Evolutionary conservation across 164 flowering plant genomes (phyloP).

Genomic region (Vitis rupestris): DNA sequence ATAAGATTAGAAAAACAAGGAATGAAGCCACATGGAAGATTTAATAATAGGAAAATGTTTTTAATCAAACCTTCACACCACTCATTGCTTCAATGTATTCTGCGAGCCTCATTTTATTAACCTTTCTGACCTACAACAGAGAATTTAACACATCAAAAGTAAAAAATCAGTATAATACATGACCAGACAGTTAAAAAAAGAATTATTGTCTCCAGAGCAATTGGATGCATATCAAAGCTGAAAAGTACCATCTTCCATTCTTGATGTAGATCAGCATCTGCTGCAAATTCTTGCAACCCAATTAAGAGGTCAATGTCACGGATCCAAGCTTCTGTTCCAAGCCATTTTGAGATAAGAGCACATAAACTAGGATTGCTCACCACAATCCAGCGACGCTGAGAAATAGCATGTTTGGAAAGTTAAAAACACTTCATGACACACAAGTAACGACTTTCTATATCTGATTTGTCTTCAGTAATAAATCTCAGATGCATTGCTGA

Average conservation of each 20-base stretch:
- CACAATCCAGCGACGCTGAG: constrained; percentile 68
- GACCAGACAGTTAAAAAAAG: background rate
- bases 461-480: too few relatives aligned
- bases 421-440: background rate
- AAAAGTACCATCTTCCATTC: constrained; percentile 52
- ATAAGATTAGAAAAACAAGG: background rate
- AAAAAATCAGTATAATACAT: background rate
- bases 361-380: constrained; percentile 59
- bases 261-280: constrained; percentile 33
- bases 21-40: background rate
- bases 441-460: background rate
- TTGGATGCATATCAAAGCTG: background rate
- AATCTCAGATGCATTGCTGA: background rate
- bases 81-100: constrained; percentile 54
- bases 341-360: constrained; percentile 54
- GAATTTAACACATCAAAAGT: background rate
- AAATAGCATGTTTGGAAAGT: constrained; percentile 13
- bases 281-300: constrained; percentile 42
- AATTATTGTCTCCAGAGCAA: background rate
- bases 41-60: background rate
- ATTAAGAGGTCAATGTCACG: constrained; percentile 46
- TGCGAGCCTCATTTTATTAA: constrained; percentile 55
- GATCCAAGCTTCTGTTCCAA: constrained; percentile 62
- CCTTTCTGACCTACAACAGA: constrained; percentile 35
- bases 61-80: constrained; percentile 40